Evolutionary conservation across 2,329 filamentous ascomycete species (phyloP).

Genomic region (Phaeosphaeria sp.): DNA sequence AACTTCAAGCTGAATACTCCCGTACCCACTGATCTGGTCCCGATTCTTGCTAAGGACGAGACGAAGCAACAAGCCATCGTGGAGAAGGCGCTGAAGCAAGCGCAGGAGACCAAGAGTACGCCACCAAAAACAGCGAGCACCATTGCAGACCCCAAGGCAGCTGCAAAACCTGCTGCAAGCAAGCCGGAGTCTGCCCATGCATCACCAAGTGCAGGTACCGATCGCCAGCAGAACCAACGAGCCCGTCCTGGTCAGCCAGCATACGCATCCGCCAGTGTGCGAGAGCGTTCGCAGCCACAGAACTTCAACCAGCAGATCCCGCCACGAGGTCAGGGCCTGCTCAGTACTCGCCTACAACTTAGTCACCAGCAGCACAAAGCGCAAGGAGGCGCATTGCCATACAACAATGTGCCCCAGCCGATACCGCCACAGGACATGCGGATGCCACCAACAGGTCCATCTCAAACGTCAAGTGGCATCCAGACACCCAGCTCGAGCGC

Average conservation of each 20-base stretch:
- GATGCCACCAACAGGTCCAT: conserved; percentile 76
- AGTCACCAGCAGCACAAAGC: conserved; percentile 61
- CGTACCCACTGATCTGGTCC: conserved; percentile 88
- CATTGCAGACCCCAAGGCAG: conserved; percentile 40
- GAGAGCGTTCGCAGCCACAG: conserved; percentile 55
- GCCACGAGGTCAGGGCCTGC: conserved; percentile 52
- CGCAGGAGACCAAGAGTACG: conserved; percentile 59
- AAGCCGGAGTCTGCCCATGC: conserved; percentile 41
- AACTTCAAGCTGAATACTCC: conserved; percentile 95
- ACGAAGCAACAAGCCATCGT: conserved; percentile 92
- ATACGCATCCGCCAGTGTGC: conserved; percentile 55
- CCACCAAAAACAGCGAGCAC: conserved; percentile 53
- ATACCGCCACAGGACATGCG: conserved; percentile 71
- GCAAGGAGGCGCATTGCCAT: conserved; percentile 47
- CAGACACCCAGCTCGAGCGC: conserved; percentile 62
- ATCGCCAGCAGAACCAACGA: conserved; percentile 57
- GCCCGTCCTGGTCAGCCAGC: conserved; percentile 47
- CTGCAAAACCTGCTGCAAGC: conserved; percentile 42
- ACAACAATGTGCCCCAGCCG: conserved; percentile 60
- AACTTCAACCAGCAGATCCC: conserved; percentile 44
- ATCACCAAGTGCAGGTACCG: conserved; percentile 41
- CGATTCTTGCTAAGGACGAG: conserved; percentile 97
- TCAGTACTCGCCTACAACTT: conserved; percentile 59
- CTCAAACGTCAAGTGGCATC: conserved; percentile 55
- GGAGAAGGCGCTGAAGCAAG: conserved; percentile 81